Conservation (phyloP, 1,139 yeast genomes). For the Suhomyces panamericanus region DNA sequence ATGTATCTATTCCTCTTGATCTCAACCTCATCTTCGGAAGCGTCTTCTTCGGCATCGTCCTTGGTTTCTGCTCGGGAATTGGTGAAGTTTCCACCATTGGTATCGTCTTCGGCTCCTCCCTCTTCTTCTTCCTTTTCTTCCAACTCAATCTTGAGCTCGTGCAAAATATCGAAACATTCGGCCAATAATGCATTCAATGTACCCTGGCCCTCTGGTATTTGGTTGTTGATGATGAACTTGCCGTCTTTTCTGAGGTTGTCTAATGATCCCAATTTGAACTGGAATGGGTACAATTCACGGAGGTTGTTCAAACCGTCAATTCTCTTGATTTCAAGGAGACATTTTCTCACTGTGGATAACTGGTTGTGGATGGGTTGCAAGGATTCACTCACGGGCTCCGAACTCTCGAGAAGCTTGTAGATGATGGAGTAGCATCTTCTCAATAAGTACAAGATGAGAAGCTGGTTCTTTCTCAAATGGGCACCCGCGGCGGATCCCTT, state of each 20-base stretch:
- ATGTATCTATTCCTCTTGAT: slow-evolving; percentile 45
- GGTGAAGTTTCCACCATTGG: slow-evolving; percentile 19
- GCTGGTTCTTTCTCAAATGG: slow-evolving; percentile 46
- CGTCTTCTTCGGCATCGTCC: slow-evolving; percentile 28
- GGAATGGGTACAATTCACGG: slow-evolving; percentile 92
- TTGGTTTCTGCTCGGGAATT: slow-evolving; percentile 19
- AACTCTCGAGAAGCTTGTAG: slow-evolving; percentile 82
- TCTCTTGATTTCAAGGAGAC: slow-evolving; percentile 83
- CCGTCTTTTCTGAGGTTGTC: slow-evolving; percentile 89
- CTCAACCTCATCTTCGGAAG: slow-evolving; percentile 43
- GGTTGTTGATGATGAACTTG: slow-evolving; percentile 80
- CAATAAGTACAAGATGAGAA: slow-evolving; percentile 71
- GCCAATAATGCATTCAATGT: slow-evolving; percentile 85
- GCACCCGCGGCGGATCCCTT: slow-evolving; percentile 15
- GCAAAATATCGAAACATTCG: slow-evolving; percentile 90
- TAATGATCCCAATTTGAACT: slow-evolving; percentile 85
- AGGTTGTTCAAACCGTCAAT: slow-evolving; percentile 87
- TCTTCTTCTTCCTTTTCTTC: slow-evolving; percentile 59
- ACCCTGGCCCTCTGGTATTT: slow-evolving; percentile 97
- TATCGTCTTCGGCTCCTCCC: slow-evolving; percentile 17
- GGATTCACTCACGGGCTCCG: slow-evolving; percentile 94
- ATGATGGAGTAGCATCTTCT: slow-evolving; percentile 89
- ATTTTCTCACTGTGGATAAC: slow-evolving; percentile 83
- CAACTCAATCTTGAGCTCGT: slow-evolving; percentile 85
- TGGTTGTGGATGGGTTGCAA: slow-evolving; percentile 92